A percentile compares a stretch with the other conserved stretches of the same genome.
Conservation (phyloP, 2,329 filamentous ascomycete species). For the Diaporthe vaccinii region DNA sequence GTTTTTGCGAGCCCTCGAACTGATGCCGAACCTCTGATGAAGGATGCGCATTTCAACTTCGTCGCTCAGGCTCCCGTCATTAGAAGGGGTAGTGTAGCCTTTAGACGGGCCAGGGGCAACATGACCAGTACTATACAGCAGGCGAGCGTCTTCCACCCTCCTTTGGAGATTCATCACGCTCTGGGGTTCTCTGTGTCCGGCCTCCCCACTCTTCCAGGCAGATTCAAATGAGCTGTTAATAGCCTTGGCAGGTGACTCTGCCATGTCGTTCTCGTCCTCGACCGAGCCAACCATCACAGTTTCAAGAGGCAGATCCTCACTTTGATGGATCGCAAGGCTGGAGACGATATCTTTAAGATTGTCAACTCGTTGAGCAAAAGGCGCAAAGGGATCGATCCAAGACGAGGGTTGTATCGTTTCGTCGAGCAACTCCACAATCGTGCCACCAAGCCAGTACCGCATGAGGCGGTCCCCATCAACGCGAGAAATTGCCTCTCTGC, state of each 20-base stretch:
- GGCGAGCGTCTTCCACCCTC: not conserved
- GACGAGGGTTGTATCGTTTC: not conserved
- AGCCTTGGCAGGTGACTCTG: not conserved
- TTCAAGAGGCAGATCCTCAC: not conserved
- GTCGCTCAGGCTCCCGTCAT: not conserved
- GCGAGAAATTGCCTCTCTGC: not conserved
- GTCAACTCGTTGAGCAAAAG: not conserved
- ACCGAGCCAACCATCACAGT: not conserved
- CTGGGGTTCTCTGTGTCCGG: not conserved
- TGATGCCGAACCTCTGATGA: not conserved
- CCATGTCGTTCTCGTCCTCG: not conserved
- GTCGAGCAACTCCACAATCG: conserved; percentile 24
- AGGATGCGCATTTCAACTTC: not conserved
- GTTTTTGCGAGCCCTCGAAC: not conserved
- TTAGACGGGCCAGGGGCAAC: not conserved
- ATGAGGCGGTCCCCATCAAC: not conserved
- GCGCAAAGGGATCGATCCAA: conserved; percentile 30
- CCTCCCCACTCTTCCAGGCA: not conserved
- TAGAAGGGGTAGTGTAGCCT: not conserved
- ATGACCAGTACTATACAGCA: not conserved
- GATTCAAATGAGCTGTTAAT: not conserved
- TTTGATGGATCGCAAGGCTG: too few relatives aligned
- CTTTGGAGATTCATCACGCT: not conserved
- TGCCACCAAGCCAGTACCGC: conserved; percentile 33
- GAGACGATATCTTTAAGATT: too few relatives aligned